Evolutionary conservation across 1,284 basidiomycete genomes (phyloP), one percentile per base, ranked within the genome.

Genomic region (Ceratobasidium theobromae): DNA sequence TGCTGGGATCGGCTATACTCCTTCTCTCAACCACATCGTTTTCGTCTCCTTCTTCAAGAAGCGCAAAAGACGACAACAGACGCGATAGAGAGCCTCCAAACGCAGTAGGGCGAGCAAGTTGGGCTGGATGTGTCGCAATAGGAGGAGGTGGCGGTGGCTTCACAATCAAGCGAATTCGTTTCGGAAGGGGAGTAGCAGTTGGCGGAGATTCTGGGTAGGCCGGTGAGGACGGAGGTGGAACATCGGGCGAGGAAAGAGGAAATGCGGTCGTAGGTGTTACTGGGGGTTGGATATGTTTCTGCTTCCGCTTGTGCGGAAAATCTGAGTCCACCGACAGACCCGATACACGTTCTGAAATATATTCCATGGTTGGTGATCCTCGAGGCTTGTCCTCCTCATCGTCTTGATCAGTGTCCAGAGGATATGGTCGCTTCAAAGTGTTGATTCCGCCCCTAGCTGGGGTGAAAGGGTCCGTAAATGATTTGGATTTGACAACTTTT

Each of bases 41-140:
- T 32, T 62, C 57, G 46, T 40, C 46, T 14, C 43, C 32, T 40
- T 62, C 57, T 2, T 75, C 67, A 68, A 77, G 77, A 62, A 79
- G 77, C 5, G 74, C 70, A 70, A 80, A 54, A 86, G 71, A 72
- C 14, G 69, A 70, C 65, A 74, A 73, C 43, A 71, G 72, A 51
- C 72, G 69, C 65, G 74, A 73, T 5, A 67, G 57, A 1, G 69
- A 68, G 1, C 67, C 66, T 0, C 48, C 53, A 23, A 52, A 53
- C 11, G 49, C 45, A 21, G 28, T 43, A 11, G 64, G 23, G 16
- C 33, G 30, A 35, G 43, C 57, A 32, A 48, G 54, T 57, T 51
- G 28, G 51, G n/a, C 33, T 33, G 51, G 58, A 45, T 51, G 62
- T 33, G 33, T 67, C 23, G 48, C 38, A 32, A 53, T 32, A n/a